Evolutionary conservation across 768 basidiomycete species (phyloP).

Genomic region (Crassisporium funariophilum): DNA sequence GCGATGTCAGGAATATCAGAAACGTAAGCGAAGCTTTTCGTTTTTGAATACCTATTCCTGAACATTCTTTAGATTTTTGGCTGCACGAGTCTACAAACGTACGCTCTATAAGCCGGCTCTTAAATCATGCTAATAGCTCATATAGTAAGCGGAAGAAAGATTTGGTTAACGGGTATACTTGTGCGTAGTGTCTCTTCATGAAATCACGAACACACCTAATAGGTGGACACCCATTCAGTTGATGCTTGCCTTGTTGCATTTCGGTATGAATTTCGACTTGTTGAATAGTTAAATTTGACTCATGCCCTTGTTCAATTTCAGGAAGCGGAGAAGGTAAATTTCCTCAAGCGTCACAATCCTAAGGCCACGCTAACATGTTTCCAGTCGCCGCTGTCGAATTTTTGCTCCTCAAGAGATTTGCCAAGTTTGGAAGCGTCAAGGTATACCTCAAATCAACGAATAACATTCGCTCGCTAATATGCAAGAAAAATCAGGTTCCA

Average conservation of each 20-base stretch:
- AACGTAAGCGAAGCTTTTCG: slow-evolving; percentile 21
- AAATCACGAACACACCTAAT: background rate
- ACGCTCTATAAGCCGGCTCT: background rate
- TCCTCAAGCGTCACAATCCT: too few species aligned
- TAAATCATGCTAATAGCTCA: background rate
- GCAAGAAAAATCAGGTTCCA: slow-evolving; percentile 21
- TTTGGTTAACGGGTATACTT: slow-evolving; percentile 20
- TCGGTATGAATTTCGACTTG: slow-evolving; percentile 19
- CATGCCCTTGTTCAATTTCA: too few species aligned
- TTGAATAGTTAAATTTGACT: background rate
- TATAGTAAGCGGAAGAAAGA: slow-evolving; percentile 25
- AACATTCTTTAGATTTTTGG: slow-evolving; percentile 26
- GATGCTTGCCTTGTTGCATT: slow-evolving; percentile 28
- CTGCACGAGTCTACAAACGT: slow-evolving; percentile 34
- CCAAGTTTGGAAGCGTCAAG: slow-evolving; percentile 28
- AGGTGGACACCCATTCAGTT: slow-evolving; percentile 16
- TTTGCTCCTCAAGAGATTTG: slow-evolving; percentile 25
- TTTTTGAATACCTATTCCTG: background rate
- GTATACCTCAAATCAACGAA: slow-evolving; percentile 12
- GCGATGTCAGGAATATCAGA: slow-evolving; percentile 35
- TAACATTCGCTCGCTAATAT: background rate
- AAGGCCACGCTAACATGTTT: background rate
- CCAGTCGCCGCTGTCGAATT: slow-evolving; percentile 32
- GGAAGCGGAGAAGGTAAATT: slow-evolving; percentile 33
- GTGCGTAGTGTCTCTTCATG: slow-evolving; percentile 8